Evolutionary conservation across 345 rosid genomes (phyloP), one percentile per base, ranked within the genome.

Genomic region (Erucastrum elatum): DNA sequence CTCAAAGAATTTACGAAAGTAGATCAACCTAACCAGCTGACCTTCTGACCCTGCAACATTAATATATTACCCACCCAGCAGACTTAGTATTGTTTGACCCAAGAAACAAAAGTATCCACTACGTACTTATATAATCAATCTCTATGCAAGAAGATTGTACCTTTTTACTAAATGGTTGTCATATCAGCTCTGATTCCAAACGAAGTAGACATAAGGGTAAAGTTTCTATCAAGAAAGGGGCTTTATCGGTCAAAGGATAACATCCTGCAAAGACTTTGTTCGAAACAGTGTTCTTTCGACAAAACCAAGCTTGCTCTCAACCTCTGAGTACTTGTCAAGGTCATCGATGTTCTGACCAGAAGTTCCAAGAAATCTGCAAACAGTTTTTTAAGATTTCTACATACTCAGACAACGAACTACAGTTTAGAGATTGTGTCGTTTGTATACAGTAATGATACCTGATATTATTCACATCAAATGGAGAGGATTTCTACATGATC

Each of bases 261-360:
- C 12, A 39, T 9, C 46, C 46, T 9, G 46, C 46, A 39, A 9
- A 39, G 46, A 44, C 51, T 44, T 44, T 44, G 51, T 44, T 44
- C 1, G 51, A 44, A 44, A 44, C 75, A 95, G 77, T 60, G 96
- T 95, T 85, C 98, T 88, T 86, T 91, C 94, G 74, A 95, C 86
- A 78, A 90, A 93, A 44, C 93, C 97, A 78, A 95, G 90, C 76
- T 76, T 86, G 83, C 90, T 84, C 34, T 87, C 74, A 59, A 91
- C 99, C 77, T 89, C 94, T 10, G 98, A 91, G 81, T 95, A 91
- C 85, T 91, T 91, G 55, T 83, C 84, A 64, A 95, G 94, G 85
- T 93, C 99, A 66, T 91, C 91, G 30, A 93, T 87, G 64, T 91
- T 95, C 83, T 95, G 98, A 80, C 97, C 99, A 44, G 41, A 33